Conservation (phyloP, 176 grass and related monocot species). For the Lolium multiflorum region DNA sequence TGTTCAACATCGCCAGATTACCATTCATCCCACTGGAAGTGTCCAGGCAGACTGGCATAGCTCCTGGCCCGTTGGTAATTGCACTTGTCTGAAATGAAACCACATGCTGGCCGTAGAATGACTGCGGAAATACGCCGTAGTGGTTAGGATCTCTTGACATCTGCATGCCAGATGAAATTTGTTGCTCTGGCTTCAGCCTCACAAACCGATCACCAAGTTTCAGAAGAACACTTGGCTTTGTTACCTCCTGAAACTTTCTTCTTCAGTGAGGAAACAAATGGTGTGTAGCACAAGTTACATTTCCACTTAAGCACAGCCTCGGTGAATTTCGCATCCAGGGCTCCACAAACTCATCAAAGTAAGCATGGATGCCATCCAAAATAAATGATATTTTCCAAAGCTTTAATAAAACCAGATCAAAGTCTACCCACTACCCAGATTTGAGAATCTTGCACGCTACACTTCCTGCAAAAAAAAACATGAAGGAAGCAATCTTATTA, state of each 20-base stretch:
- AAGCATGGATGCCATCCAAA: conserved; percentile 48
- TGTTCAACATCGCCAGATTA: conserved; percentile 55
- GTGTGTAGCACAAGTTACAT: conserved; percentile 45
- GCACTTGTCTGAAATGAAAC: conserved; percentile 87
- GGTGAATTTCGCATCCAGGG: conserved; percentile 35
- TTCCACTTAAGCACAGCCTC: conserved; percentile 2
- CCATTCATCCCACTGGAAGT: conserved; percentile 58
- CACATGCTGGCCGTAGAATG: conserved; percentile 76
- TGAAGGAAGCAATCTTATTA: conserved; percentile 22
- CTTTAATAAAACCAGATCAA: conserved; percentile 11
- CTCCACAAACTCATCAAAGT: conserved; percentile 48
- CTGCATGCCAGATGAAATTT: conserved; percentile 57
- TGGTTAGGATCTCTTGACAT: conserved; percentile 82
- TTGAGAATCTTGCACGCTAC: conserved; percentile 23
- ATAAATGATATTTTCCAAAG: conserved; percentile 22
- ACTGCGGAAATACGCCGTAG: conserved; percentile 68
- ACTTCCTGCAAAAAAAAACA: conserved; percentile 52
- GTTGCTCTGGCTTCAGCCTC: conserved; percentile 33
- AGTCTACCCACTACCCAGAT: conserved; percentile 18
- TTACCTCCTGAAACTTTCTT: conserved; percentile 43
- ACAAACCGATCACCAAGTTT: conserved; percentile 38
- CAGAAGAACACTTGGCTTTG: conserved; percentile 31
- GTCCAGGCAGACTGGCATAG: conserved; percentile 57
- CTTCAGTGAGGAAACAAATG: conserved; percentile 44
- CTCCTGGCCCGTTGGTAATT: conserved; percentile 50